These are phyloP conservation scores for Phialocephala sp. DNA, from an alignment of 2,329 filamentous ascomycete genomes.

Conservation along the genomic window DNA sequence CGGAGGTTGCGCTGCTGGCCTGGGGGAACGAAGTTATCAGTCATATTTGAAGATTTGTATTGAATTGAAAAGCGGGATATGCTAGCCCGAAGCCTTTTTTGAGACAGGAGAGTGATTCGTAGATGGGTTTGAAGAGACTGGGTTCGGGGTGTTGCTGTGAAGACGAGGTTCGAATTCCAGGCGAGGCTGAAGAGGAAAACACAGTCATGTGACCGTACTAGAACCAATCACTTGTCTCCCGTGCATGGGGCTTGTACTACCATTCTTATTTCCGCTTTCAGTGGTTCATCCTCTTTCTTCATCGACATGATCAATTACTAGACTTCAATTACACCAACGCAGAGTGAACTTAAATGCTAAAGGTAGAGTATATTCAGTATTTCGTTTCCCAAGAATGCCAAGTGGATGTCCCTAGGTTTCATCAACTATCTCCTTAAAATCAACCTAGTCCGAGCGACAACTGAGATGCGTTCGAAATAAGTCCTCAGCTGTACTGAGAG, in stretches of 20 bases:
- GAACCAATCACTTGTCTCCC: background rate
- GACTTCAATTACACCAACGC: background rate
- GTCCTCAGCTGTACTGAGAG: background rate
- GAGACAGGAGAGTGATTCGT: background rate
- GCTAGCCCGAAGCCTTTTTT: background rate
- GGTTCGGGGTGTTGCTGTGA: background rate
- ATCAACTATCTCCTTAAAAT: background rate
- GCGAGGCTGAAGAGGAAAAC: conserved; percentile 10
- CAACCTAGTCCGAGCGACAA: background rate
- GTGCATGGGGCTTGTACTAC: background rate
- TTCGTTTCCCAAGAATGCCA: background rate
- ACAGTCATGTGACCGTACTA: background rate
- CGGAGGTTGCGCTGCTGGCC: conserved; percentile 84
- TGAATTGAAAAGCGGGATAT: background rate
- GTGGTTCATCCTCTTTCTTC: too few relatives aligned
- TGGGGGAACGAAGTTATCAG: conserved; percentile 71
- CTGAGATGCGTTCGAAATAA: background rate
- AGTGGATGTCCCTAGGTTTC: background rate
- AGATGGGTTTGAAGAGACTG: background rate
- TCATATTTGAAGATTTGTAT: conserved; percentile 32
- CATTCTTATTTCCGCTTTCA: too few relatives aligned
- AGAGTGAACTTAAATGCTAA: background rate
- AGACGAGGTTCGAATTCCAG: background rate
- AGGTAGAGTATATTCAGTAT: background rate
- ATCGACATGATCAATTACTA: background rate